Evolutionary conservation across 768 basidiomycete species (phyloP).

Genomic region (Hysterangium stoloniferum): DNA sequence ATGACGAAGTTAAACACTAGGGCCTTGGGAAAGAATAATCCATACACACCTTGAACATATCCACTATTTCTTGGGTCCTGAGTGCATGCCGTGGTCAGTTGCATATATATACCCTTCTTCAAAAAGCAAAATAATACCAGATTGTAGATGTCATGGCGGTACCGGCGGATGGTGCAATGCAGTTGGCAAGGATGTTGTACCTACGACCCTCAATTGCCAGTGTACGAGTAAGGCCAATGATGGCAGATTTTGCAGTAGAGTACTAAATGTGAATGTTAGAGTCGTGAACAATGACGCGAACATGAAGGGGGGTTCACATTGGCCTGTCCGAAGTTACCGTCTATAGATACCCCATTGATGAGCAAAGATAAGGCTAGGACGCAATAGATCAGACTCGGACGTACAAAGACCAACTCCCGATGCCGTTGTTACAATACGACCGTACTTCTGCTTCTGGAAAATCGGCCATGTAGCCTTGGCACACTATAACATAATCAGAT

Average conservation of each 20-base stretch:
- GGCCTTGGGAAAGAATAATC: not conserved
- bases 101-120: not conserved
- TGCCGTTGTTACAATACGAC: conserved; percentile 89
- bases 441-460: conserved; percentile 95
- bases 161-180: conserved; percentile 80
- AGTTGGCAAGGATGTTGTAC: conserved; percentile 86
- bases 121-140: conserved; percentile 38
- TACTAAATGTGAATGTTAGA: conserved; percentile 40
- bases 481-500: conserved; percentile 58
- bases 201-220: conserved; percentile 88
- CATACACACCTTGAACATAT: conserved; percentile 68
- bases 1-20: not conserved
- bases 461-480: conserved; percentile 93
- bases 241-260: conserved; percentile 86
- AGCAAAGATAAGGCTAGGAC: not conserved
- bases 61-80: conserved; percentile 78
- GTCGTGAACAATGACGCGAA: conserved; percentile 9
- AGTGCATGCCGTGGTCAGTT: not conserved
- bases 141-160: conserved; percentile 88
- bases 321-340: conserved; percentile 93
- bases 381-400: conserved; percentile 23
- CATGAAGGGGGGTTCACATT: conserved; percentile 43
- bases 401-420: conserved; percentile 89
- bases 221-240: conserved; percentile 84
- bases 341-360: conserved; percentile 29